A percentile compares a stretch with the other conserved stretches of the same genome.
These are phyloP conservation scores for Inosperma sp. DNA, from an alignment of 768 basidiomycete genomes.

Conservation along the genomic window DNA sequence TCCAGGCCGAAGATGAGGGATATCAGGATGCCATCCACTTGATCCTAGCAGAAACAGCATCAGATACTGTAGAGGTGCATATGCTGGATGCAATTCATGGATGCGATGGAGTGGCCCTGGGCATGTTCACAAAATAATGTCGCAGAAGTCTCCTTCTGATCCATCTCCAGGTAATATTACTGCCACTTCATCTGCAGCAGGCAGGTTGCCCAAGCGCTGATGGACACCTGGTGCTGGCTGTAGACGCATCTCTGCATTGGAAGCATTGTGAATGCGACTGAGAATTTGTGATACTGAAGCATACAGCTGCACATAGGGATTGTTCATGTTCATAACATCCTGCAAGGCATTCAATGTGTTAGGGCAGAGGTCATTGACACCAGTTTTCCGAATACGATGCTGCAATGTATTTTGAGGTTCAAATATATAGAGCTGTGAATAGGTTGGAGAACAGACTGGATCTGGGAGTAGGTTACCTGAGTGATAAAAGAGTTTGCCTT, in stretches of 20 bases:
- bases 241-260: neutral
- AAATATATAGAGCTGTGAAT: neutral
- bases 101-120: slow-evolving; percentile 11
- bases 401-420: neutral
- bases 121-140: slow-evolving; percentile 6
- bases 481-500: neutral
- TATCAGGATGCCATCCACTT: neutral
- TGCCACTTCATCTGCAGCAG: slow-evolving; percentile 13
- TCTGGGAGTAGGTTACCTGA: neutral
- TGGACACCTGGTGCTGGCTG: neutral
- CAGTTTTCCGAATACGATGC: neutral
- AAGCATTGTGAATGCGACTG: neutral
- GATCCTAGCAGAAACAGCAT: slow-evolving; percentile 15
- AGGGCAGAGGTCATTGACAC: neutral
- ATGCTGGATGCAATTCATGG: slow-evolving; percentile 15
- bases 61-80: slow-evolving; percentile 15
- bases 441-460: neutral
- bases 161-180: slow-evolving; percentile 7
- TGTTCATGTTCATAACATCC: neutral
- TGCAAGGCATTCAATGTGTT: neutral
- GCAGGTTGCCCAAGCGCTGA: slow-evolving; percentile 21
- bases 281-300: neutral
- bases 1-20: neutral
- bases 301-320: neutral
- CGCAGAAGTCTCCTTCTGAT: neutral